Percentiles rank a stretch among this genome's conserved stretches.
Conservation (phyloP, 2,329 filamentous ascomycete species). For the Neonectria faginata region DNA sequence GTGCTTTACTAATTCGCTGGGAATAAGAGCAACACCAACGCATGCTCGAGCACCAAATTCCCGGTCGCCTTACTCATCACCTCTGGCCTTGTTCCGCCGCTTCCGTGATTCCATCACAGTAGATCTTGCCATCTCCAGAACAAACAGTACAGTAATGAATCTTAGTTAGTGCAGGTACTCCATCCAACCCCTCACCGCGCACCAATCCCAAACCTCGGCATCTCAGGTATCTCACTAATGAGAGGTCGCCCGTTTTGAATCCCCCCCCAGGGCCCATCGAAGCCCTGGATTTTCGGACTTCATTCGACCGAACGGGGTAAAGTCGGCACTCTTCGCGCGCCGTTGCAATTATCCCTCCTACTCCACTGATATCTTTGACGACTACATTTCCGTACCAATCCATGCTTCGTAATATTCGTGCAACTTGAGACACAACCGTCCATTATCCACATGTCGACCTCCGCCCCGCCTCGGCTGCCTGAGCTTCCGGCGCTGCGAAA, state of each 20-base stretch:
- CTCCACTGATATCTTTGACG: conserved; percentile 1
- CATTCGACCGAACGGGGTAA: conserved; percentile 14
- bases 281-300: conserved; percentile 25
- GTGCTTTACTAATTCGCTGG: neutral
- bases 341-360: conserved; percentile 22
- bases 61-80: conserved; percentile 20
- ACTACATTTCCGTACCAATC: neutral
- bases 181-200: conserved; percentile 22
- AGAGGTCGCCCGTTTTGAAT: conserved; percentile 19
- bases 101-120: neutral
- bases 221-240: conserved; percentile 23
- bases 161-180: conserved; percentile 16
- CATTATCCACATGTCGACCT: conserved; percentile 47
- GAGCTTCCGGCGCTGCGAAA: conserved; percentile 58
- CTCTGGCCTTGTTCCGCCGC: neutral
- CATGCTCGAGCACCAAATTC: neutral
- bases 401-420: neutral
- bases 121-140: neutral
- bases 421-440: neutral
- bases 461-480: conserved; percentile 52
- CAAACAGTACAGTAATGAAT: neutral
- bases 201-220: too few species aligned
- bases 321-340: conserved; percentile 1
- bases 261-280: conserved; percentile 7
- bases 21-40: neutral